phyloP scores from a whole-genome alignment of 2,329 filamentous ascomycete species.

The Parastagonospora nodorum region DNA sequence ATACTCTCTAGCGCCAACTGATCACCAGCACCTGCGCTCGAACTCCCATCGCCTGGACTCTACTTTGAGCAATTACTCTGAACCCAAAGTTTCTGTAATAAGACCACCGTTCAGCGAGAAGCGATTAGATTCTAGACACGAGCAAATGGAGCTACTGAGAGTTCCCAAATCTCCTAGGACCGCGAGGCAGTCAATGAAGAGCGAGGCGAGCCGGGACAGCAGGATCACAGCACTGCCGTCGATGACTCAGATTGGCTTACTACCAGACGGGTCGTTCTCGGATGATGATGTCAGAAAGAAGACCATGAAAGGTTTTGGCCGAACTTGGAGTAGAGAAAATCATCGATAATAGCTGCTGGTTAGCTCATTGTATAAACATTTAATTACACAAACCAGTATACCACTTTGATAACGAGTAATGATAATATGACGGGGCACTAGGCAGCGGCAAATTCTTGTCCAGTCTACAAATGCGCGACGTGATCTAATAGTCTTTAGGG shows the following conservation, averaged over 20 bases:
- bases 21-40: constrained; percentile 3
- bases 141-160: neutral
- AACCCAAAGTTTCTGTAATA: constrained; percentile 7
- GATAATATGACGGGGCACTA: neutral
- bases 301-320: neutral
- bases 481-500: too few relatives aligned
- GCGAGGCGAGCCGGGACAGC: constrained; percentile 1
- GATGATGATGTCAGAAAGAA: constrained; percentile 1
- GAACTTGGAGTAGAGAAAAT: neutral
- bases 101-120: constrained; percentile 5
- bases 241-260: constrained; percentile 1
- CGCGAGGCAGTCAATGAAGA: neutral
- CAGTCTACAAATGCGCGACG: too few relatives aligned
- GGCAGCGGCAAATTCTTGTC: too few relatives aligned
- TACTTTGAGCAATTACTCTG: constrained; percentile 15
- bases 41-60: constrained; percentile 10
- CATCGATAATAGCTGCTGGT: neutral
- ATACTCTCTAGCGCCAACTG: constrained; percentile 3
- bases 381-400: neutral
- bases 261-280: constrained; percentile 6
- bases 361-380: neutral
- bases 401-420: neutral
- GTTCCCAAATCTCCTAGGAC: neutral
- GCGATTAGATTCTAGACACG: neutral
- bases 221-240: neutral